Conservation (phyloP, 176 grass and related monocot genomes). For the Zea mays region Zm-B73-REFERENCE-NAM-5.0 NC_050096.1:143025501-143026000, state of each 20-base stretch:
- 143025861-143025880: slow-evolving; percentile 68
- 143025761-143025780: slow-evolving; percentile 90
- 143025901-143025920: slow-evolving; percentile 83
- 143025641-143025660: slow-evolving; percentile 90
- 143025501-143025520: not conserved
- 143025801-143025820: slow-evolving; percentile 70
- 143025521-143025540: not conserved
- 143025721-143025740: slow-evolving; percentile 97
- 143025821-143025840: slow-evolving; percentile 69
- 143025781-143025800: slow-evolving; percentile 90
- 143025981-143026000: slow-evolving; percentile 18
- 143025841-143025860: slow-evolving; percentile 93
- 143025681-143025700: slow-evolving; percentile 97
- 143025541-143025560: not conserved
- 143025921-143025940: slow-evolving; percentile 39
- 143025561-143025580: not conserved
- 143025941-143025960: slow-evolving; percentile 41
- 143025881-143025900: slow-evolving; percentile 50
- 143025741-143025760: slow-evolving; percentile 86
- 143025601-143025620: slow-evolving; percentile 84
- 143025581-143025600: slow-evolving; percentile 76
- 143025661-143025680: slow-evolving; percentile 91
- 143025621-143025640: slow-evolving; percentile 88
- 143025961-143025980: slow-evolving; percentile 45
- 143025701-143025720: slow-evolving; percentile 81